Conservation (phyloP, 129 eudicot species). For the Kitagawia praeruptora region DNA sequence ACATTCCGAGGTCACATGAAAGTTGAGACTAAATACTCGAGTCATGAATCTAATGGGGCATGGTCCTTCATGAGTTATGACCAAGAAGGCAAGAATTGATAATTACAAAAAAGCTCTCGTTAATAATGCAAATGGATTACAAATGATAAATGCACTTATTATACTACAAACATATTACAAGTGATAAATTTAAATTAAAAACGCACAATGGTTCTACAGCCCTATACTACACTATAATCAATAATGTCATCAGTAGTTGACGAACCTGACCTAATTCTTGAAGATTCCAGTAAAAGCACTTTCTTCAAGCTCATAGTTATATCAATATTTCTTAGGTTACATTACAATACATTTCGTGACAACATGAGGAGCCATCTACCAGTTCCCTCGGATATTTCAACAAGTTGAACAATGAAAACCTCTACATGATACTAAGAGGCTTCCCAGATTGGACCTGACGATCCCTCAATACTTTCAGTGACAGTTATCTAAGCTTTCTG, state of each 20-base stretch:
- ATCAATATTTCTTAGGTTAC: not conserved
- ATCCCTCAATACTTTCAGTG: not conserved
- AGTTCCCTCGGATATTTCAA: not conserved
- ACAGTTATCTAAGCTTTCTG: not conserved
- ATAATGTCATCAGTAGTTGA: not conserved
- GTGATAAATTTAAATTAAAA: not conserved
- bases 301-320: not conserved
- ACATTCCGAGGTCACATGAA: not conserved
- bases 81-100: too few relatives aligned
- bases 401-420: not conserved
- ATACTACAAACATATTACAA: not conserved
- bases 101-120: too few relatives aligned
- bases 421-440: not conserved
- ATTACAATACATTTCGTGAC: not conserved
- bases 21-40: not conserved
- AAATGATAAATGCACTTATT: not conserved
- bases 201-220: not conserved
- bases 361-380: not conserved
- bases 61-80: too few relatives aligned
- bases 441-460: not conserved
- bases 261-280: constrained; percentile 1
- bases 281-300: not conserved
- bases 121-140: not conserved
- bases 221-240: not conserved
- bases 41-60: too few relatives aligned